These are phyloP conservation scores for Bolboschoenus planiculmis DNA, from an alignment of 176 grass and related monocot species.

Conservation along the genomic window DNA sequence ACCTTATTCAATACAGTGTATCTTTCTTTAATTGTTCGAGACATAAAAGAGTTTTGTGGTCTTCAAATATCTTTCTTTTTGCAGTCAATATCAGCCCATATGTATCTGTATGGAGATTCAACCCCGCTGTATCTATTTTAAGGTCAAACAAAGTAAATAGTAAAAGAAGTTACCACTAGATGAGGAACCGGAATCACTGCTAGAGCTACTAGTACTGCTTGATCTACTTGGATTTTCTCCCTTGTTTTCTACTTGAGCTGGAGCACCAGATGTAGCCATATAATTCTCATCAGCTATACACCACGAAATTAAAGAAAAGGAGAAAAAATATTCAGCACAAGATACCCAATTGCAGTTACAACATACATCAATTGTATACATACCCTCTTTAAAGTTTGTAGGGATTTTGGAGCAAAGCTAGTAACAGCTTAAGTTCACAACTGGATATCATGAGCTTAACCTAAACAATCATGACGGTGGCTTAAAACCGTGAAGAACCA, in stretches of 20 bases:
- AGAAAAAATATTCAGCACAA: not conserved
- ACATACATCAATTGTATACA: not conserved
- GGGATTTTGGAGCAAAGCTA: not conserved
- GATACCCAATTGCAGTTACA: not conserved
- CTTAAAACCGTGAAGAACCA: not conserved
- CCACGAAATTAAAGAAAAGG: not conserved
- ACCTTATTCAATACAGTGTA: not conserved
- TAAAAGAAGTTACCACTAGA: conserved; percentile 63
- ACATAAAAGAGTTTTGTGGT: not conserved
- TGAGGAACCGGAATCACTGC: conserved; percentile 86
- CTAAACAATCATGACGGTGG: not conserved
- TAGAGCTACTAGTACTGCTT: conserved; percentile 71
- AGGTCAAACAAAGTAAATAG: not conserved
- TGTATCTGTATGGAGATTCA: not conserved
- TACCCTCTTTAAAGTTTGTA: not conserved
- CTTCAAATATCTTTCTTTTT: not conserved
- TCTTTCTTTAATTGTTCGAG: not conserved
- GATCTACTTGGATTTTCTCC: conserved; percentile 60
- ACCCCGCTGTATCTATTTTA: conserved; percentile 4
- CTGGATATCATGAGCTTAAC: not conserved
- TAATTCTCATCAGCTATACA: conserved; percentile 26
- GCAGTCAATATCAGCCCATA: not conserved
- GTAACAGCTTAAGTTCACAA: not conserved
- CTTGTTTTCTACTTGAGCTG: conserved; percentile 41
- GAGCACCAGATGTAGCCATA: conserved; percentile 29